Percentiles rank a stretch among this genome's conserved stretches.
Conservation (phyloP, 345 rosid genomes). For the Camelina neglecta region DNA sequence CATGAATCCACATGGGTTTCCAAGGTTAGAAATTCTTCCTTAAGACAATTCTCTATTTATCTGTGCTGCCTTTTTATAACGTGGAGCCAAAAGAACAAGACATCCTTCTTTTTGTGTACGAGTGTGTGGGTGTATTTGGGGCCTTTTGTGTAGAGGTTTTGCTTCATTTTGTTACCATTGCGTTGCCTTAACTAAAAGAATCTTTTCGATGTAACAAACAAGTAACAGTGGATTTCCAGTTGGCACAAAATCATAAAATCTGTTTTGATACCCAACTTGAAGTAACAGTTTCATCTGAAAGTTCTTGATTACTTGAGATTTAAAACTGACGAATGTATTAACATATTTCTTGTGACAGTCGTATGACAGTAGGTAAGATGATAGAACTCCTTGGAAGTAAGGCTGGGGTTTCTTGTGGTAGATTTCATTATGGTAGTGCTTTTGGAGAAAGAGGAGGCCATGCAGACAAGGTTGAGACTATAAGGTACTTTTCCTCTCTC, state of each 20-base stretch:
- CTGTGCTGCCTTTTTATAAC: constrained; percentile 20
- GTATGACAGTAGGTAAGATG: constrained; percentile 99
- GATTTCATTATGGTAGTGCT: constrained; percentile 95
- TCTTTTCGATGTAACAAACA: background rate
- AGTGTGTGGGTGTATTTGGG: constrained; percentile 8
- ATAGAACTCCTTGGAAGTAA: constrained; percentile 96
- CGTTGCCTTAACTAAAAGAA: constrained; percentile 1
- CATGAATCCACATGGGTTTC: constrained; percentile 99
- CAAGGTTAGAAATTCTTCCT: constrained; percentile 57
- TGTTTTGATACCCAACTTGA: constrained; percentile 7
- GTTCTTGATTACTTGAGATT: constrained; percentile 6
- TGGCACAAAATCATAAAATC: background rate
- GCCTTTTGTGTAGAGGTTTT: constrained; percentile 13
- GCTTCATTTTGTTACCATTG: background rate
- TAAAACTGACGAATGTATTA: constrained; percentile 8
- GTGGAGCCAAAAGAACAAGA: background rate
- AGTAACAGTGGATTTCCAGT: background rate
- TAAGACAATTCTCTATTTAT: constrained; percentile 5
- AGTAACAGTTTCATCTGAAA: constrained; percentile 13
- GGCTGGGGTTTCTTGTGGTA: constrained; percentile 88
- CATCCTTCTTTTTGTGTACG: background rate
- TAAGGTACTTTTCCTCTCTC: constrained; percentile 56
- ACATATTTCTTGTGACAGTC: constrained; percentile 55
- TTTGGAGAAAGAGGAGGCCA: constrained; percentile 96
- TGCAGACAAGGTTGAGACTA: constrained; percentile 82